Base-by-base conservation (phyloP, 441 rosid species). In the Bocquillonia castaneifolia region DNA sequence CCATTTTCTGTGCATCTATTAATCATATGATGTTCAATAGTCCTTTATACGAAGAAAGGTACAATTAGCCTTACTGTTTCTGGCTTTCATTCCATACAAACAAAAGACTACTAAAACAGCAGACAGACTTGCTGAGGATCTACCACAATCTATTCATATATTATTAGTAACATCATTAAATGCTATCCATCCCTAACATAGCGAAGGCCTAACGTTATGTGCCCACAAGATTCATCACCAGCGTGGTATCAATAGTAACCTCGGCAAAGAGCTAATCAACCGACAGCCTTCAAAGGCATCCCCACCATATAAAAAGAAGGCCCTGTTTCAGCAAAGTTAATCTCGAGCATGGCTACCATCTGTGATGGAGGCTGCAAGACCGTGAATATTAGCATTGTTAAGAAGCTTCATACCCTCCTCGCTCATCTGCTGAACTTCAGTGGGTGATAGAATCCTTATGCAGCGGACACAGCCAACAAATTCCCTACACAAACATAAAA, bases 321-420 rank as follows among this genome's bases (percentile, higher is more conserved):
- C 37, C 28, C 29, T 51, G 17, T 50, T 34, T 45, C 40, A 66
- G 28, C 36, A 0, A 36, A 61, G 40, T 23, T 59, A 20, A 10
- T 26, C 23, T 76, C 68, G 63, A 34, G 78, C 71, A 18, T 60
- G 63, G 60, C 67, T 69, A 22, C 60, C 75, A n/a, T 72, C 86
- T 13, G 83, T 26, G 37, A 75, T 56, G 28, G 83, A 52, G 64
- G 83, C 74, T 28, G 74, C 73, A 37, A 82, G 74, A 57, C 84
- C 91, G 42, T 88, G 88, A 34, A 83, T 74, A 29, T 86, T 77
- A 3, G 91, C 93, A 62, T 82, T 81, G 85, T 84, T 87, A 59
- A 92, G 87, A 74, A 95, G 96, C 88, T 86, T 83, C 96, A 89
- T 90, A 54, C 99, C 97, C 70, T 92, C 99, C 79, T 95, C 98